Percentiles rank a stretch among this genome's conserved stretches.
Conservation (phyloP, 2,329 filamentous ascomycete genomes). For the Microdochium paspali region DNA sequence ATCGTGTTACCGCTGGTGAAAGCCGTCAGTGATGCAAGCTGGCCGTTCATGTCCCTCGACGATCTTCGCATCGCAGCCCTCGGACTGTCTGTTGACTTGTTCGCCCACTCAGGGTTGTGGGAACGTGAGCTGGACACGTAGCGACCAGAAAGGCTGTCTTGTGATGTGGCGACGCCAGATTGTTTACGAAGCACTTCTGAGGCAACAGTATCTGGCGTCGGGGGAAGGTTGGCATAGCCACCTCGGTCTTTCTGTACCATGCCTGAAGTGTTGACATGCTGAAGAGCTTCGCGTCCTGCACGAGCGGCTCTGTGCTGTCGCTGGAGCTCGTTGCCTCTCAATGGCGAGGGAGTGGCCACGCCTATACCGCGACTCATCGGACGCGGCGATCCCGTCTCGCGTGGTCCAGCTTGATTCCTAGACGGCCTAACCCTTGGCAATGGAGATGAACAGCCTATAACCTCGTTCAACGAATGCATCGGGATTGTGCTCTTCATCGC, state of each 20-base stretch:
- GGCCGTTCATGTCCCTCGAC: neutral
- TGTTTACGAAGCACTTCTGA: conserved; percentile 36
- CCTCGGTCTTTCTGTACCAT: conserved; percentile 26
- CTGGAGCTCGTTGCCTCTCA: conserved; percentile 22
- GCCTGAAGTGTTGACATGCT: conserved; percentile 39
- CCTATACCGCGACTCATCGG: conserved; percentile 9
- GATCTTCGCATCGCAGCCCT: neutral
- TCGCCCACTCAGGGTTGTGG: neutral
- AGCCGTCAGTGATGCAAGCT: conserved; percentile 18
- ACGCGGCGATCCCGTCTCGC: neutral
- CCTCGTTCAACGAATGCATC: conserved; percentile 35
- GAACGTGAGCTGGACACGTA: neutral
- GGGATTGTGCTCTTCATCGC: conserved; percentile 11
- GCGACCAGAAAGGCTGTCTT: conserved; percentile 13
- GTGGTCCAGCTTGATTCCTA: conserved; percentile 11
- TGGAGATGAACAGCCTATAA: conserved; percentile 36
- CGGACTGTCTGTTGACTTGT: neutral
- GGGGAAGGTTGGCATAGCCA: conserved; percentile 37
- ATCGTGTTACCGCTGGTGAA: conserved; percentile 19
- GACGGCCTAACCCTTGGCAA: conserved; percentile 38
- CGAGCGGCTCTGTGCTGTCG: conserved; percentile 16
- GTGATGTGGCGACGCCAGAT: conserved; percentile 10
- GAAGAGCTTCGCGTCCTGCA: conserved; percentile 27
- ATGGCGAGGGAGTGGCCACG: conserved; percentile 8
- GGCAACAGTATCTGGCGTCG: conserved; percentile 51